phyloP scores from a whole-genome alignment of 2,329 filamentous ascomycete genomes.

The Sporothrix inflata region DNA sequence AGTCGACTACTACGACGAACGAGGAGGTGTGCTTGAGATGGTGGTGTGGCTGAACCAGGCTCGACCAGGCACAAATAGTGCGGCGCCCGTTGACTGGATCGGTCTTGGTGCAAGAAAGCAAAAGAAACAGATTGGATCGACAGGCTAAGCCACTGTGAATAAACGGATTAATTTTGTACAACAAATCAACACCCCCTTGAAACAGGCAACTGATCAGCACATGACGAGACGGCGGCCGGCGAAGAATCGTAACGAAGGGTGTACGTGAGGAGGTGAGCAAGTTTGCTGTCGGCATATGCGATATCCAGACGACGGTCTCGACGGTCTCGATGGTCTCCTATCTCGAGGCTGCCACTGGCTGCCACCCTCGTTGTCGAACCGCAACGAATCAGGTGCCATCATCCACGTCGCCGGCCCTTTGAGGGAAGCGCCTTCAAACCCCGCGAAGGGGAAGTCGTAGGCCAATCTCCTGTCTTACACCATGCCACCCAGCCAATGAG shows the following conservation, averaged over 20 bases:
- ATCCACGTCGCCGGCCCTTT: background rate
- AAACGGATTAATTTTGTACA: background rate
- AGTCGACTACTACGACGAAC: background rate
- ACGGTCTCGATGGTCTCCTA: too few relatives aligned
- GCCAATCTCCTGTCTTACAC: slow-evolving; percentile 15
- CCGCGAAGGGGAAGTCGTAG: background rate
- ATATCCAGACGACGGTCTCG: too few relatives aligned
- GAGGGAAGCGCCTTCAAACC: background rate
- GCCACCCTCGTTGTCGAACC: too few relatives aligned
- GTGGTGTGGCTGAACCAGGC: background rate
- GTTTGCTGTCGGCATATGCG: background rate
- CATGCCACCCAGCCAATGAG: background rate
- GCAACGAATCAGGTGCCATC: background rate
- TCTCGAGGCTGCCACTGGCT: too few relatives aligned
- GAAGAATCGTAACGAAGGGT: background rate
- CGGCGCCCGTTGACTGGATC: too few relatives aligned
- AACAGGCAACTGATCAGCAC: slow-evolving; percentile 1
- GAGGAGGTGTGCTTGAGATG: background rate
- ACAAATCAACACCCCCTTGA: background rate
- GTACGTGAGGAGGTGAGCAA: background rate
- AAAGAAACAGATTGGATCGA: background rate
- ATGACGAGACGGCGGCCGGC: background rate
- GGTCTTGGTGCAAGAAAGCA: background rate
- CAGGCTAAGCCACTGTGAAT: background rate
- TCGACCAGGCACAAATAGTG: background rate